Base-by-base conservation (phyloP, 225 moss, liverwort and hornwort genomes). In the Marchantia paleacea region DNA sequence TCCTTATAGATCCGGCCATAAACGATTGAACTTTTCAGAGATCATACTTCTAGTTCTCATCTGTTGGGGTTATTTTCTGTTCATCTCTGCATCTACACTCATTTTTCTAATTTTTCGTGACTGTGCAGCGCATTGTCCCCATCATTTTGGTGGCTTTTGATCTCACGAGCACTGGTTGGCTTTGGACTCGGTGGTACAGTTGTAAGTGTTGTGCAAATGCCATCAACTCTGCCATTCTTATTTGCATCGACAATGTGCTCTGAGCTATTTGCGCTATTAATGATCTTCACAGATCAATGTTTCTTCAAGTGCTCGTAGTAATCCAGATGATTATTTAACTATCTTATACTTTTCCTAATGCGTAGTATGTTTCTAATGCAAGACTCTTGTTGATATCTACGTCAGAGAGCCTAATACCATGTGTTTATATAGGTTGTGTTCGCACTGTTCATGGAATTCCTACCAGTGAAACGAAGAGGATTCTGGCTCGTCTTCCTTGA, bases 401-500 rank as follows among this genome's bases (percentile, higher is more conserved):
- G 58, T 14, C 58, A 58, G 18, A 15, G 13, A 20, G 58, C 24
- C 28, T 64, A 26, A 52, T 72, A 10, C 52, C 9, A 24, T 72
- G 39, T 67, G 47, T 18, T 39, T 39, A 39, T 90, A 52, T 90
- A 97, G 96, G 96, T 97, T 47, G 90, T 89, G 10, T 95, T 99
- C 80, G 92, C 95, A 22, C 86, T 99, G 70, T 92, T 90, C 81
- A 95, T 95, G 95, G 99, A 99, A 82, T 94, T 99, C 29, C 84
- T 99, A 82, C 99, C 99, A 48, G 81, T 88, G 48, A 92, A 91
- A 16, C 84, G 90, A 24, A 92, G 99, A 85, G 95, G 95, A 69
- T 99, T 99, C 79, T 99, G 99, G 99, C 99, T 99, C 69, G 99
- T 99, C 72, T 92, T 94, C 75, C 88, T 99, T 77, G 95, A 99